phyloP scores from a whole-genome alignment of 2,329 filamentous ascomycete genomes.

The Ascochyta koolunga region DNA sequence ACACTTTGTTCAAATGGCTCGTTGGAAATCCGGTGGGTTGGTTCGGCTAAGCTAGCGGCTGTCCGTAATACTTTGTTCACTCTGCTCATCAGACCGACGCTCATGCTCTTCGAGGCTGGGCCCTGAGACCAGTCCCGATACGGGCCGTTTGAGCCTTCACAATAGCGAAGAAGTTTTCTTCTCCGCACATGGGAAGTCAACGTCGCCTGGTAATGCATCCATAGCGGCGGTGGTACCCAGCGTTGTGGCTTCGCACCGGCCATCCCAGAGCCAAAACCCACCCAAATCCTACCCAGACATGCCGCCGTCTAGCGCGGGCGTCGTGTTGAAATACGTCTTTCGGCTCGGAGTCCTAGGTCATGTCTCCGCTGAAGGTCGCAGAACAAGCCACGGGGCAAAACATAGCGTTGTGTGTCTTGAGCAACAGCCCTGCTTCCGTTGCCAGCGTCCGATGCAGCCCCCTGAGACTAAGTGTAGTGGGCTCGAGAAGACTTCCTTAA shows the following conservation, averaged over 20 bases:
- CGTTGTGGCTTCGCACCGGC: constrained; percentile 13
- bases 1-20: not conserved
- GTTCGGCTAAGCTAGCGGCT: constrained; percentile 15
- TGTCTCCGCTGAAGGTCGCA: not conserved
- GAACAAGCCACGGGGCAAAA: not conserved
- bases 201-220: not conserved
- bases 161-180: not conserved
- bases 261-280: constrained; percentile 11
- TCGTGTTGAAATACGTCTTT: not conserved
- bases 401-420: not conserved
- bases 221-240: not conserved
- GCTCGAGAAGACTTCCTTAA: not conserved
- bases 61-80: not conserved
- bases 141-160: not conserved
- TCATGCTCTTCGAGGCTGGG: not conserved
- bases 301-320: not conserved
- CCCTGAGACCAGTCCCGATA: not conserved
- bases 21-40: not conserved
- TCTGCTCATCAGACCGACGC: not conserved
- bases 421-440: constrained; percentile 2
- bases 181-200: not conserved
- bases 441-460: not conserved
- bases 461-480: not conserved
- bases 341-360: not conserved
- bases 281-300: constrained; percentile 2